Evolutionary conservation across 495 filamentous ascomycete genomes (phyloP).

Genomic region (Letharia lupina): DNA sequence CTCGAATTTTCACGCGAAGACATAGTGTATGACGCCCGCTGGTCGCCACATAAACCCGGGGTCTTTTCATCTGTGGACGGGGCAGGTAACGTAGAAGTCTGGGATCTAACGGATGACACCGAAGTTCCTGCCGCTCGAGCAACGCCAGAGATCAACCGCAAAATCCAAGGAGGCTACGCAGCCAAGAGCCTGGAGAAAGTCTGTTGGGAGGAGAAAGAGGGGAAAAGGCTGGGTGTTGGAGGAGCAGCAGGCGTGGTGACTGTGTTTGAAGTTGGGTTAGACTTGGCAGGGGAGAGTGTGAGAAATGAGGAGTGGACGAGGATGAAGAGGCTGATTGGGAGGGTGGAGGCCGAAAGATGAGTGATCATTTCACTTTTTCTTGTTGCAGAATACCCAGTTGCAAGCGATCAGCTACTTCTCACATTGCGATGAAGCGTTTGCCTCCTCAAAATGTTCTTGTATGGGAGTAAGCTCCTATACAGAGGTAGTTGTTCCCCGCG

Average conservation of each 20-base stretch:
- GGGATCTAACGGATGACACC: constrained; percentile 86
- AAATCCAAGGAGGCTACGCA: constrained; percentile 51
- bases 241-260: constrained; percentile 84
- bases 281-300: constrained; percentile 70
- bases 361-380: not conserved
- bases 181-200: constrained; percentile 83
- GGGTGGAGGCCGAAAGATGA: constrained; percentile 39
- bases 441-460: not conserved
- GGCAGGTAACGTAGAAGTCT: constrained; percentile 85
- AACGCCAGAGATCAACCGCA: constrained; percentile 46
- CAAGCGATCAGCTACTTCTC: not conserved
- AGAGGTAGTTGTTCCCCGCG: not conserved
- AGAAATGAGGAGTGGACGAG: constrained; percentile 82
- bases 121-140: constrained; percentile 81
- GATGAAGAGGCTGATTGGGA: constrained; percentile 75
- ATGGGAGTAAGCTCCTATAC: not conserved
- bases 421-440: not conserved
- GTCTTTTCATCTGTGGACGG: constrained; percentile 93
- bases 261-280: constrained; percentile 86
- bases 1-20: constrained; percentile 89
- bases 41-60: constrained; percentile 84
- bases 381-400: constrained; percentile 8
- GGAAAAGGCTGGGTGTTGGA: constrained; percentile 75
- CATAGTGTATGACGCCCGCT: constrained; percentile 88
- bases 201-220: constrained; percentile 86